These are phyloP conservation scores for Onygenales sp. DNA, from an alignment of 2,329 filamentous ascomycete genomes.

Conservation along the genomic window DNA sequence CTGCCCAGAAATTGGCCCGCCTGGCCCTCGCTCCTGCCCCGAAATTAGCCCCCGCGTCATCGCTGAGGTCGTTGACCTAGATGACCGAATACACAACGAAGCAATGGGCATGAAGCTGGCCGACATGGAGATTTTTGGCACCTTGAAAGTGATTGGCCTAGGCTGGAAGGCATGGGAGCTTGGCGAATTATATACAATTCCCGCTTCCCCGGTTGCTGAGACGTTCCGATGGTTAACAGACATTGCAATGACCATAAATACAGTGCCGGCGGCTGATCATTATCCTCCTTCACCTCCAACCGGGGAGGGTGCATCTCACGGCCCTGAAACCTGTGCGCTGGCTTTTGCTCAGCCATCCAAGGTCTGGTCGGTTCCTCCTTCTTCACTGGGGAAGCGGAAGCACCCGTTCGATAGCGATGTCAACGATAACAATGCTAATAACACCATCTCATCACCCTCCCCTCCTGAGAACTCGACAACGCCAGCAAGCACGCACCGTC, in stretches of 20 bases:
- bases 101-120: constrained; percentile 22
- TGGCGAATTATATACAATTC: constrained; percentile 26
- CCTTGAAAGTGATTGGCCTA: constrained; percentile 27
- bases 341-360: not conserved
- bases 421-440: not conserved
- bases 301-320: not conserved
- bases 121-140: constrained; percentile 22
- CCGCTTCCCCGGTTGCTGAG: constrained; percentile 8
- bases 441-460: not conserved
- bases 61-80: constrained; percentile 27
- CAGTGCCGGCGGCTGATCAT: not conserved
- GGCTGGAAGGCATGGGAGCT: constrained; percentile 32
- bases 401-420: not conserved
- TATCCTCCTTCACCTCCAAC: not conserved
- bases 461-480: not conserved
- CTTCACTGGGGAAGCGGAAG: constrained; percentile 18
- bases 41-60: constrained; percentile 12
- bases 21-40: not conserved
- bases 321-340: not conserved
- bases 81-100: constrained; percentile 24
- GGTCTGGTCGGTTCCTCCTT: constrained; percentile 2
- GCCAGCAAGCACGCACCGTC: not conserved
- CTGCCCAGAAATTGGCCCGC: not conserved
- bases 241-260: not conserved
- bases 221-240: not conserved